Base-by-base conservation (phyloP, 1,284 basidiomycete species). In the Heterobasidion irregulare region DNA sequence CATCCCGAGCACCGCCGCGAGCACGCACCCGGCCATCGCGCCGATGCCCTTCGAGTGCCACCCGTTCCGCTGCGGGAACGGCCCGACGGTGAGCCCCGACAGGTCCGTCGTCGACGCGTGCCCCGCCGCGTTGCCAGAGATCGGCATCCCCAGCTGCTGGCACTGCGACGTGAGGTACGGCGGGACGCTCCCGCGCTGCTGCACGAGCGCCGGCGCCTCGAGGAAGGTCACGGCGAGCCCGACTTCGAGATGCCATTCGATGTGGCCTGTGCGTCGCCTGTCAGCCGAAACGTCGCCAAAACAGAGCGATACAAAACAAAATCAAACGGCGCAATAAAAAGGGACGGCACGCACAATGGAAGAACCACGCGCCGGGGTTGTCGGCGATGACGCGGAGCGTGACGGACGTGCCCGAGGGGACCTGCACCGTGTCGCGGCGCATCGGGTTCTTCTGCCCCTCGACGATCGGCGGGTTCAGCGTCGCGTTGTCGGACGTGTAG, bases 311-410 rank as follows among this genome's bases (percentile, higher is more conserved):
- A 26, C 12, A 7, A 18, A 47, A 26, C 44, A 50, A 56, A 9
- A n/a, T n/a, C n/a, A n/a, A n/a, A n/a, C n/a, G n/a, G n/a, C n/a
- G n/a, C n/a, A n/a, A n/a, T n/a, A n/a, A n/a, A 34, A 53, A 47
- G 51, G 15, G 48, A 43, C 55, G 47, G 48, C 19, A 70, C 80
- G 53, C 62, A 84, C 90, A 91, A 69, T 84, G 89, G 66, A 92
- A 80, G 61, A 92, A 71, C 91, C 92, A 94, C 1, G 78, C 81
- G 7, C 92, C 92, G 1, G 92, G 92, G 68, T 94, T 94, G 64
- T 93, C 85, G 0, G 88, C 86, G 53, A 82, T 68, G 57, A 91
- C 64, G 12, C 89, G 82, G 48, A 93, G 69, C 0, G 84, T 89
- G 15, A 77, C 85, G 1, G 82, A 82, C 15, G 76, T 70, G 52